Base-by-base conservation (phyloP, 2,329 filamentous ascomycete genomes). In the Xylariaceae sp. region DNA sequence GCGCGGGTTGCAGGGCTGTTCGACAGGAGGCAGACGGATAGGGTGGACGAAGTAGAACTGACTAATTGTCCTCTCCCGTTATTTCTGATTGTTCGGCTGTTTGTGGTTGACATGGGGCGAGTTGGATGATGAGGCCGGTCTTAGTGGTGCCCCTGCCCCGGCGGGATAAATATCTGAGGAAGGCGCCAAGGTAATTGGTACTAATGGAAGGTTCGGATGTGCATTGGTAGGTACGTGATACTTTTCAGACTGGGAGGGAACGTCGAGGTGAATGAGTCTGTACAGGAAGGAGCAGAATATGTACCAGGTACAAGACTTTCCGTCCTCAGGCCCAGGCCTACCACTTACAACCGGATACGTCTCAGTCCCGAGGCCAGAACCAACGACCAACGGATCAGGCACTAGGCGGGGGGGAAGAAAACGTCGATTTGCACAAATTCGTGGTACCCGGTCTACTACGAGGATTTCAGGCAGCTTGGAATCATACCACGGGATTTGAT, bases 1-100 rank as follows among this genome's bases (percentile, higher is more conserved):
- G 58, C 55, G 35, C 53, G 64, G 68, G 68, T 68, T 70, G 68
- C 62, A 67, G 59, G 61, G 59, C 58, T 62, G 59, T 57, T 53
- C 54, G 55, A 55, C 44, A 56, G 53, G 15, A 18, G 41, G 47
- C 30, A 41, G 39, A 30, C 17, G 37, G 55, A 61, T 55, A 54
- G 62, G 39, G 17, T 18, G 23, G 53, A 61, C 51, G 51, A 50
- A 17, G 54, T 47, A 55, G 34, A 48, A 51, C 56, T n/a, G 55
- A 15, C 30, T 44, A 55, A 55, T 7, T 51, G 34, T 34, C 30
- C 45, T 51, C 37, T 54, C 52, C 39, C 17, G 45, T 34, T 45
- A 35, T 39, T 37, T 53, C 35, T 51, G 55, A 55, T 45, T 57
- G 34, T 35, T 9, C 15, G 17, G 4, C 10, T 51, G 49, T 51